Evolutionary conservation across 768 basidiomycete genomes (phyloP), one percentile per base, ranked within the genome.

Genomic region (Pleurotus djamor): DNA sequence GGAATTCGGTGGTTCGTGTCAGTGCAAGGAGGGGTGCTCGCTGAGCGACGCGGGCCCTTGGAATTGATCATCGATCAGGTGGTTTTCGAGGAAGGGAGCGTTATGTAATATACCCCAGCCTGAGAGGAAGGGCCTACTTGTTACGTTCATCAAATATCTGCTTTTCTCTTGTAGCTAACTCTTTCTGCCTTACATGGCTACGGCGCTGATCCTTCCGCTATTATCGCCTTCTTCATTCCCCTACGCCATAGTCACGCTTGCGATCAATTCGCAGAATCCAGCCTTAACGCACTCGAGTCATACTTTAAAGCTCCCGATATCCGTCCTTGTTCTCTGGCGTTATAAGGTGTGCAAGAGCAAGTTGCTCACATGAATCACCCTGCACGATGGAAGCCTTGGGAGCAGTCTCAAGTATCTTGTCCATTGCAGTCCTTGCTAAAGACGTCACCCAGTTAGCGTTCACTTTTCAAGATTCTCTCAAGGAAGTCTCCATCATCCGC

Each of bases 11-110:
- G 96, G 96, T 2, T 72, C 55, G 52, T 98, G 96, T 70, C 69
- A 79, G 44, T 98, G 95, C 67, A 60, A 68, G 1, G 91, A 83
- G 0, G 92, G 94, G 0, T 98, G 96, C 73, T 91, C 87, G 58
- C 69, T 94, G 77, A 89, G 88, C 63, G 93, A 99, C 73, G 91
- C 83, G 0, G 96, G 96, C 6, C 96, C 96, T 7, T 98, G 96
- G 96, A 92, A 91, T 67, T 44, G 45, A n/a, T n/a, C n/a, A n/a
- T n/a, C n/a, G n/a, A n/a, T n/a, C n/a, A n/a, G n/a, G n/a, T n/a
- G n/a, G n/a, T n/a, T n/a, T n/a, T n/a, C n/a, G n/a, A n/a, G n/a
- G n/a, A n/a, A n/a, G n/a, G 16, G 34, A 14, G 28, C 45, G 45
- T 47, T 17, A 47, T 41, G 7, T 7, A 12, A 1, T 47, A 47